These are phyloP conservation scores for Westerdykella ornata DNA, from an alignment of 2,329 filamentous ascomycete species.

Conservation along the genomic window DNA sequence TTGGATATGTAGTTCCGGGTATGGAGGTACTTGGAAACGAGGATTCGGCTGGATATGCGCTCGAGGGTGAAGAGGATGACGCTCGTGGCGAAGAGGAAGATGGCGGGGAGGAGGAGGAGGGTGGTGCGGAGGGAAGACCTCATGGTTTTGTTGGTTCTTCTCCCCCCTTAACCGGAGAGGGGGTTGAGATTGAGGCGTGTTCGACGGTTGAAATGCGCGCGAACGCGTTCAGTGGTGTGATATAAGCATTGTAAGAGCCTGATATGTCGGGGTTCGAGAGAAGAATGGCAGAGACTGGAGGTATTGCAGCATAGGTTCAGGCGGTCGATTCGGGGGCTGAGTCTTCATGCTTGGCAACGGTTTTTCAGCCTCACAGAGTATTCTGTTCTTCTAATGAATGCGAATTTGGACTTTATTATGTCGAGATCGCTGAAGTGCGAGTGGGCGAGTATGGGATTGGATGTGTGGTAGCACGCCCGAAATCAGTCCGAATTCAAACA, in stretches of 20 bases:
- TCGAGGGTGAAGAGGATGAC: conserved; percentile 21
- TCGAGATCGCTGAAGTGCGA: no score
- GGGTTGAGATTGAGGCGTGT: not conserved
- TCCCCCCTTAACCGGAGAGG: no score
- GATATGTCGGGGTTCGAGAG: not conserved
- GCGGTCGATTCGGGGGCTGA: not conserved
- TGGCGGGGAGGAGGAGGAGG: conserved; percentile 16
- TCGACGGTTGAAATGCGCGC: not conserved
- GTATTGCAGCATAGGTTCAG: not conserved
- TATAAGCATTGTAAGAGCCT: not conserved
- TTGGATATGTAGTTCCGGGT: conserved; percentile 9
- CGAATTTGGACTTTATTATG: no score
- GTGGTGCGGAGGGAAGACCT: conserved; percentile 16
- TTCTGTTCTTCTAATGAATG: no score
- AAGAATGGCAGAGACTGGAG: not conserved
- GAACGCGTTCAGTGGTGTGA: not conserved
- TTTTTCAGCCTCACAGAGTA: no score
- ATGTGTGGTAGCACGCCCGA: no score
- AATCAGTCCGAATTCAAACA: no score
- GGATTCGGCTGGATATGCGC: conserved; percentile 16
- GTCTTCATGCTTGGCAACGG: not conserved
- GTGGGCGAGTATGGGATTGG: no score
- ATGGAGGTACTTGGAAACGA: conserved; percentile 10
- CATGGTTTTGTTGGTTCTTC: conserved; percentile 11
- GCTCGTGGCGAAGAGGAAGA: conserved; percentile 20